phyloP scores from a whole-genome alignment of 768 basidiomycete species.

The Tulasnella calospora region DNA sequence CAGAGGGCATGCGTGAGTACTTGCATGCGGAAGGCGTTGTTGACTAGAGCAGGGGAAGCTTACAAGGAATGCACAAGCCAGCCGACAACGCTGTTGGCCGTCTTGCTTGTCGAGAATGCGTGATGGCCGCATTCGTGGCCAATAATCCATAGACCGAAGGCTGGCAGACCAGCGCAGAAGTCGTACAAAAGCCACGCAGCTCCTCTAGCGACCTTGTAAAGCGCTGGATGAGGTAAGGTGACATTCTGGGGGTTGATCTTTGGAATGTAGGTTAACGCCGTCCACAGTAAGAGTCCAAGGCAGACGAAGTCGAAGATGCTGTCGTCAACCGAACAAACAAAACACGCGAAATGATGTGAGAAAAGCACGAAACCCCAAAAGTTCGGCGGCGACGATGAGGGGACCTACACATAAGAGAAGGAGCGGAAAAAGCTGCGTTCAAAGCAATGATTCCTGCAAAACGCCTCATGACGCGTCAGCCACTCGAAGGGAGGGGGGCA shows the following conservation, averaged over 20 bases:
- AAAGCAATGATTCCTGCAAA: conserved; percentile 41
- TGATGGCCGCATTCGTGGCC: conserved; percentile 97
- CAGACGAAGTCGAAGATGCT: conserved; percentile 39
- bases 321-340: not conserved
- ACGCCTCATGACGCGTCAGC: not conserved
- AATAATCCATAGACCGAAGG: conserved; percentile 89
- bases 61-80: conserved; percentile 89
- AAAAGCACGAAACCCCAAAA: not conserved
- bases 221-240: conserved; percentile 35
- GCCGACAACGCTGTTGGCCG: conserved; percentile 85
- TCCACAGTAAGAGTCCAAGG: conserved; percentile 37
- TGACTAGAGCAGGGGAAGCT: conserved; percentile 31
- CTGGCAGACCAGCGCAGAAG: conserved; percentile 77
- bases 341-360: not conserved
- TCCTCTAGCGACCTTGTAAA: conserved; percentile 59
- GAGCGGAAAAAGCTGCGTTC: conserved; percentile 43
- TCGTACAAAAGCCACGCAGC: conserved; percentile 76
- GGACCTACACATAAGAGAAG: conserved; percentile 37
- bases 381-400: not conserved
- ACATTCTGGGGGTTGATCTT: conserved; percentile 33
- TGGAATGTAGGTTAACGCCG: conserved; percentile 38
- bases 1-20: not conserved
- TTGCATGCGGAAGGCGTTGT: not conserved
- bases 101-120: conserved; percentile 88
- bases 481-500: not conserved